Percentiles rank a stretch among this genome's conserved stretches.
phyloP scores from a whole-genome alignment of 2,329 filamentous ascomycete species.

The Colletotrichum salicis region DNA sequence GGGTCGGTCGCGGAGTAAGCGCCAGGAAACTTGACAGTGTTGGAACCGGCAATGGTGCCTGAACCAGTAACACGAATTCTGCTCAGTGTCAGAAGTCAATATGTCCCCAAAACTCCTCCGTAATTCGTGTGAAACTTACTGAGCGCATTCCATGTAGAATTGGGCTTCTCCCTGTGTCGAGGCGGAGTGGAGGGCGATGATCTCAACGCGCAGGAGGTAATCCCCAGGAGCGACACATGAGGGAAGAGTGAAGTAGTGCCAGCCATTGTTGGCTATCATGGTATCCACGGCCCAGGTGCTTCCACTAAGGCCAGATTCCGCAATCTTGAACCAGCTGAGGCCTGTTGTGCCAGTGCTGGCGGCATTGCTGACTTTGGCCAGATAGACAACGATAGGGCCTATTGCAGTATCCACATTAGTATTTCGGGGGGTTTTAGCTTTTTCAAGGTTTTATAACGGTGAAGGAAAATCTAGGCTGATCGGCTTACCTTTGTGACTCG shows the following conservation, averaged over 20 bases:
- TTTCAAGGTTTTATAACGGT: background rate
- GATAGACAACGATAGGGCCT: slow-evolving; percentile 60
- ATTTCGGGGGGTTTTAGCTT: too few species aligned
- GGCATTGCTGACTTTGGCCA: slow-evolving; percentile 60
- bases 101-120: too few species aligned
- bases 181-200: slow-evolving; percentile 54
- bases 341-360: slow-evolving; percentile 49
- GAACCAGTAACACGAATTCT: slow-evolving; percentile 41
- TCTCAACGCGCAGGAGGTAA: slow-evolving; percentile 55
- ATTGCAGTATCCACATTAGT: background rate
- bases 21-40: slow-evolving; percentile 42
- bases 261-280: slow-evolving; percentile 41
- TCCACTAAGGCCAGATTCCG: slow-evolving; percentile 50
- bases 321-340: slow-evolving; percentile 63
- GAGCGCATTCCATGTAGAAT: slow-evolving; percentile 42
- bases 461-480: background rate
- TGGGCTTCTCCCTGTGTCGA: slow-evolving; percentile 38
- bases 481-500: slow-evolving; percentile 55
- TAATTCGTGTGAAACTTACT: slow-evolving; percentile 9
- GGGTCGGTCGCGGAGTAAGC: slow-evolving; percentile 41
- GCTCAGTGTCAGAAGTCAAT: background rate
- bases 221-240: slow-evolving; percentile 51
- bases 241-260: slow-evolving; percentile 51
- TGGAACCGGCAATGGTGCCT: slow-evolving; percentile 32
- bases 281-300: slow-evolving; percentile 44